Evolutionary conservation across 2,329 filamentous ascomycete species (phyloP).

Genomic region (Calonectria pauciramosa): DNA sequence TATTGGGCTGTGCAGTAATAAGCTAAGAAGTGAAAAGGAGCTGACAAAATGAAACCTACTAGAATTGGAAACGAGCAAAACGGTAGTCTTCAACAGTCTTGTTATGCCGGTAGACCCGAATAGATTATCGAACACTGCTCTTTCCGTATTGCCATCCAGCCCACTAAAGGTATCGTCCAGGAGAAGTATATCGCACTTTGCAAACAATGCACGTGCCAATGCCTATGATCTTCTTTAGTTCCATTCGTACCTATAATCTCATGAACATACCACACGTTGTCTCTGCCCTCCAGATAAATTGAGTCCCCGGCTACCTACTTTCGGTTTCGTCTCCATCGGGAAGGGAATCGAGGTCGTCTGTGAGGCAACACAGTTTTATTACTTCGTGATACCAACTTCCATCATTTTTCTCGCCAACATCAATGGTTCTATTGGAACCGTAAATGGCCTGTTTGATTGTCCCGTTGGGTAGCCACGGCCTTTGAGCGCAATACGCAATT

Average conservation of each 20-base stretch:
- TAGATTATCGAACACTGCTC: background rate
- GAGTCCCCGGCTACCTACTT: background rate
- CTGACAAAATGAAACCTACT: background rate
- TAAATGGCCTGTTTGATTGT: background rate
- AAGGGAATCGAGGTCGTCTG: background rate
- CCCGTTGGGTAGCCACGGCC: background rate
- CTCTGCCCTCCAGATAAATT: background rate
- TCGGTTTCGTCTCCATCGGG: background rate
- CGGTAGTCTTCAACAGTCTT: background rate
- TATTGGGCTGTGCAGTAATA: background rate
- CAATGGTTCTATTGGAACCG: background rate
- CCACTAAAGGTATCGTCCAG: background rate
- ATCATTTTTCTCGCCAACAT: background rate
- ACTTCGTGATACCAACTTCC: background rate
- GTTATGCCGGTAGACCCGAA: background rate
- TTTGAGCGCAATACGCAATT: background rate
- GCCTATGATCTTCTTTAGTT: background rate
- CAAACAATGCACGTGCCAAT: background rate
- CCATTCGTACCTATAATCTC: fast-evolving
- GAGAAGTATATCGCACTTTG: background rate
- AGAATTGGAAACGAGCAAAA: background rate
- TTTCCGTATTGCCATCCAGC: background rate
- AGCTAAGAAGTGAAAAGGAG: background rate
- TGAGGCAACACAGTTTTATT: background rate
- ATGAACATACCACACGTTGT: background rate